Percentiles rank a stretch among this genome's conserved stretches.
Evolutionary conservation across 306 rosid species (phyloP).

Genomic region (Cicer arietinum): DNA sequence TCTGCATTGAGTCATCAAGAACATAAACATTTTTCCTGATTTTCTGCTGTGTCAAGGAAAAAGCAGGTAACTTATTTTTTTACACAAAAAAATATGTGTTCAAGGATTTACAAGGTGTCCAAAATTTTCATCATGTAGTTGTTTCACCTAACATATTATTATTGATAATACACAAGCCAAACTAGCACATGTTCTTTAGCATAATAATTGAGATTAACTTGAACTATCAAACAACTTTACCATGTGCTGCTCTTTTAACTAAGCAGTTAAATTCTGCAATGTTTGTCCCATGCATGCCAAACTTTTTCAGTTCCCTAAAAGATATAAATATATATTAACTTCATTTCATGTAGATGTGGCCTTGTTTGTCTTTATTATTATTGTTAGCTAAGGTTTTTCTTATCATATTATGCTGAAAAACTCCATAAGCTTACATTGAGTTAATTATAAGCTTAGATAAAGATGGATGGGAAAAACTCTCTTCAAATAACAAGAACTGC

Average conservation of each 20-base stretch:
- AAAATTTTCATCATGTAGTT: conserved; percentile 15
- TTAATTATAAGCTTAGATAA: conserved; percentile 34
- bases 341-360: conserved; percentile 20
- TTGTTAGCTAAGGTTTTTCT: conserved; percentile 30
- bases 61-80: conserved; percentile 32
- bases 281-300: conserved; percentile 4
- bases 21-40: conserved; percentile 17
- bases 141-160: neutral
- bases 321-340: conserved; percentile 1
- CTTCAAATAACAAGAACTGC: conserved; percentile 50
- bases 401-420: conserved; percentile 40
- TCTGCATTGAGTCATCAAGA: conserved; percentile 14
- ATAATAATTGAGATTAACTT: conserved; percentile 32
- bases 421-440: conserved; percentile 33
- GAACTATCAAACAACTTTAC: conserved; percentile 13
- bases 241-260: conserved; percentile 35
- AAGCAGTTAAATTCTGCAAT: neutral
- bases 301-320: conserved; percentile 13
- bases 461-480: conserved; percentile 61
- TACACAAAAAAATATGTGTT: neutral
- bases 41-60: conserved; percentile 23
- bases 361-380: conserved; percentile 31
- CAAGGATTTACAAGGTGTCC: conserved; percentile 19
- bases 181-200: conserved; percentile 37
- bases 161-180: conserved; percentile 21